Base-by-base conservation (phyloP, 345 rosid species). In the Nephelium lappaceum region DNA sequence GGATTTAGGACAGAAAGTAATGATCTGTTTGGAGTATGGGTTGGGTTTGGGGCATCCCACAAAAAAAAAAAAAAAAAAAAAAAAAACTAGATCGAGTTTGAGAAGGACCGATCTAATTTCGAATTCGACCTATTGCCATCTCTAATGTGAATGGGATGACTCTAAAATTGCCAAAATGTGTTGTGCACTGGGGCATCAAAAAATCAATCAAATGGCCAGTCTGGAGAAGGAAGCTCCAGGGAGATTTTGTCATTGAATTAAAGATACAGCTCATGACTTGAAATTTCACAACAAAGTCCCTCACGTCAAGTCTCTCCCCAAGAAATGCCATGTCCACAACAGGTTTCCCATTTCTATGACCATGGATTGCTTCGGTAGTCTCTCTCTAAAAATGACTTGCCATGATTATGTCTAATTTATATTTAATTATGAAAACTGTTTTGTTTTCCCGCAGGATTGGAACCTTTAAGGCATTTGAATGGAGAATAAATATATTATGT, bases 351-450 rank as follows among this genome's bases (percentile, higher is more conserved):
- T 84, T 63, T 86, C 89, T 27, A 67, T n/a, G 0, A 31, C 55
- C 75, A 82, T 78, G 89, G 71, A 89, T 25, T 91, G 93, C 78
- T 81, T 82, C 68, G 84, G 90, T 86, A 84, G 75, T 6, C 73
- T 19, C 43, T 12, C 38, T 57, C 19, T 60, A 4, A 12, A 15
- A 15, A 15, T 49, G 18, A 15, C 14, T 49, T 49, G 55, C 14
- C 0, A 49, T 3, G 55, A 12, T 47, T 47, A 11, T 47, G 12
- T 5, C 15, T 49, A 49, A 49, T 49, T 31, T 31, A 31, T 31
- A 31, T 31, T 31, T 31, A 2, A 31, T 2, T 31, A 31, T 31
- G 36, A 31, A 31, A 31, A 1, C 36, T 49, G 15, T 15, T 49
- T 3, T 49, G 15, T 38, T 4, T 60, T 16, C 5, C 11, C 8